Evolutionary conservation across 2,329 filamentous ascomycete species (phyloP).

Genomic region (Periconia sp.): DNA sequence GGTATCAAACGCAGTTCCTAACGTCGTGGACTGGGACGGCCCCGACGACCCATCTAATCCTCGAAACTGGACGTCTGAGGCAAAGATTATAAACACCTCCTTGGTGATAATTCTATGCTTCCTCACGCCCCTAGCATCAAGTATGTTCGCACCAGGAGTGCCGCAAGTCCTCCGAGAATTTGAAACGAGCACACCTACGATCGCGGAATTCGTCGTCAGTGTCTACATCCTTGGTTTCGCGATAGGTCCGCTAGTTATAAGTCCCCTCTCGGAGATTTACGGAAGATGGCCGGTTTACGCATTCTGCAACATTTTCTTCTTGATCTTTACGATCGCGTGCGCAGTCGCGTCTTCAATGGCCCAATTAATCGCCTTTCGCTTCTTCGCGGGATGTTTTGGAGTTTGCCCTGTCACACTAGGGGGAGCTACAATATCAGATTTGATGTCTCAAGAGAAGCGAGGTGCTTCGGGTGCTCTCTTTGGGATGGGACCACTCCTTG

Average conservation of each 20-base stretch:
- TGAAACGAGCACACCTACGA: slow-evolving; percentile 31
- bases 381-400: slow-evolving; percentile 44
- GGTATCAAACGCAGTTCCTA: too few relatives aligned
- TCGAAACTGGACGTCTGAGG: slow-evolving; percentile 44
- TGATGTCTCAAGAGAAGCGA: slow-evolving; percentile 41
- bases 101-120: slow-evolving; percentile 43
- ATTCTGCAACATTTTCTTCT: slow-evolving; percentile 55
- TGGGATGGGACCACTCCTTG: slow-evolving; percentile 43
- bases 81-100: slow-evolving; percentile 45
- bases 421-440: slow-evolving; percentile 43
- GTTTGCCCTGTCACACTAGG: slow-evolving; percentile 42
- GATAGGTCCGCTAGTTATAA: slow-evolving; percentile 45
- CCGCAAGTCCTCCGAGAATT: slow-evolving; percentile 52
- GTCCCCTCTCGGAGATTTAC: slow-evolving; percentile 46
- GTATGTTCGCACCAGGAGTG: slow-evolving; percentile 65
- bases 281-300: slow-evolving; percentile 40
- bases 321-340: slow-evolving; percentile 57
- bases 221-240: slow-evolving; percentile 49
- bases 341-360: slow-evolving; percentile 38
- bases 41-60: slow-evolving; percentile 48
- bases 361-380: slow-evolving; percentile 47
- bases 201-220: slow-evolving; percentile 46
- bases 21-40: slow-evolving; percentile 43
- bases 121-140: slow-evolving; percentile 46
- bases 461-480: slow-evolving; percentile 46